Evolutionary conservation across 345 rosid genomes (phyloP).

Genomic region (Nasturtium officinale): DNA sequence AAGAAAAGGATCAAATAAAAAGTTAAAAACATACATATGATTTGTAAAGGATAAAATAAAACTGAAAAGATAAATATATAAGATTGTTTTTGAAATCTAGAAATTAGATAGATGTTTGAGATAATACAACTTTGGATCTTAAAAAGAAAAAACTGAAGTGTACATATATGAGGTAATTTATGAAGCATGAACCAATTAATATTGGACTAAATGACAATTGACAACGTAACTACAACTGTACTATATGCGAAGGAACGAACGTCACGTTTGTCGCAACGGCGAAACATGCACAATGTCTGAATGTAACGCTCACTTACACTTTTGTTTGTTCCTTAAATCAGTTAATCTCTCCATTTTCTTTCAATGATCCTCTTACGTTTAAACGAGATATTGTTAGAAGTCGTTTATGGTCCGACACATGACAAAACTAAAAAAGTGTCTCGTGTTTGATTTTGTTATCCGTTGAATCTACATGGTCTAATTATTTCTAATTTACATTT

Average conservation of each 20-base stretch:
- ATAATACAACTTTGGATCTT: background rate
- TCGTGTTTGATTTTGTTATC: background rate
- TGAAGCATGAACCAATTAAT: background rate
- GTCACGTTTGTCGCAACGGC: background rate
- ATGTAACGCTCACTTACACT: background rate
- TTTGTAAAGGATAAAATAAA: background rate
- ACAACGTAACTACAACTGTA: too few species aligned
- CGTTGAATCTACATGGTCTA: too few species aligned
- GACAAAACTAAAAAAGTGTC: background rate
- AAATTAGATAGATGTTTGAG: background rate
- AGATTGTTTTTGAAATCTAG: background rate
- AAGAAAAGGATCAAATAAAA: background rate
- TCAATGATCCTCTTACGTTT: too few species aligned
- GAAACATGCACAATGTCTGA: background rate
- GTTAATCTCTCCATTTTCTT: background rate
- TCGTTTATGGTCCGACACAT: constrained; percentile 15
- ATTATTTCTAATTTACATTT: too few species aligned
- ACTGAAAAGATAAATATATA: background rate
- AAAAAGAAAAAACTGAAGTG: background rate
- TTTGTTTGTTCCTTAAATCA: background rate
- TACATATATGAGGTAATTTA: background rate
- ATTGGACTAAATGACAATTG: background rate
- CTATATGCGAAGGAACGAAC: background rate
- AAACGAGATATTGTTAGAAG: background rate
- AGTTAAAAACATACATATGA: background rate